Conservation (phyloP, 371 early-diverging fungal species). For the Mortierella sp. region DNA sequence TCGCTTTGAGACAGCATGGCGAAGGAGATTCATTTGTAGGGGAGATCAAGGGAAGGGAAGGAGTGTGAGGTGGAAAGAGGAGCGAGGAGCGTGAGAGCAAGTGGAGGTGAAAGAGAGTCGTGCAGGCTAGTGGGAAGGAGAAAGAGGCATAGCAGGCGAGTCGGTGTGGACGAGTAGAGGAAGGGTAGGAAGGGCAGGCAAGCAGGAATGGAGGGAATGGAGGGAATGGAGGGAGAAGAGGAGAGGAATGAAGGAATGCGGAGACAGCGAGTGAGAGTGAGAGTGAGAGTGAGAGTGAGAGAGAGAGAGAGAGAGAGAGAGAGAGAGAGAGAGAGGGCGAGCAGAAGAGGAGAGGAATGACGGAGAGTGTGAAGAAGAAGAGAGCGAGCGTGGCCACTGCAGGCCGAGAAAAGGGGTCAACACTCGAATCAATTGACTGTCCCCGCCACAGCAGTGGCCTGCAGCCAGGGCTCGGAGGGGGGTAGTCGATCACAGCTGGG, state of each 20-base stretch:
- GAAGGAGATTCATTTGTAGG: constrained; percentile 43
- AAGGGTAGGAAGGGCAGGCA: background rate
- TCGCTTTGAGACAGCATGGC: constrained; percentile 51
- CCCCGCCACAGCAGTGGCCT: no score
- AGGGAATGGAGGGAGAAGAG: background rate
- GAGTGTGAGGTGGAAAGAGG: background rate
- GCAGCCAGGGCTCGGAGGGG: no score
- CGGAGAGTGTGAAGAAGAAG: background rate
- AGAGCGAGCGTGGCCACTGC: no score
- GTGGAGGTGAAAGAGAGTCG: no score
- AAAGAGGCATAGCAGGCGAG: no score
- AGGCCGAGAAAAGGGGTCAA: constrained; percentile 1
- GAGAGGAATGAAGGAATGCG: background rate
- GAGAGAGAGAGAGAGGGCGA: background rate
- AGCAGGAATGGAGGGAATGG: background rate
- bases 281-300: background rate
- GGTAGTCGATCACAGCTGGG: no score
- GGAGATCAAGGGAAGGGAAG: background rate
- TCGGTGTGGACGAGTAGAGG: background rate
- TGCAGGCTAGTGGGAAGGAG: no score
- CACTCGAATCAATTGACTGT: no score
- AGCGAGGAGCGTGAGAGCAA: background rate
- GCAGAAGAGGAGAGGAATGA: background rate
- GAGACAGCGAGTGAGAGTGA: background rate
- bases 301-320: constrained; percentile 1